Evolutionary conservation across 192 early-diverging fungal species (phyloP).

Genomic region (Coemansia sp.): DNA sequence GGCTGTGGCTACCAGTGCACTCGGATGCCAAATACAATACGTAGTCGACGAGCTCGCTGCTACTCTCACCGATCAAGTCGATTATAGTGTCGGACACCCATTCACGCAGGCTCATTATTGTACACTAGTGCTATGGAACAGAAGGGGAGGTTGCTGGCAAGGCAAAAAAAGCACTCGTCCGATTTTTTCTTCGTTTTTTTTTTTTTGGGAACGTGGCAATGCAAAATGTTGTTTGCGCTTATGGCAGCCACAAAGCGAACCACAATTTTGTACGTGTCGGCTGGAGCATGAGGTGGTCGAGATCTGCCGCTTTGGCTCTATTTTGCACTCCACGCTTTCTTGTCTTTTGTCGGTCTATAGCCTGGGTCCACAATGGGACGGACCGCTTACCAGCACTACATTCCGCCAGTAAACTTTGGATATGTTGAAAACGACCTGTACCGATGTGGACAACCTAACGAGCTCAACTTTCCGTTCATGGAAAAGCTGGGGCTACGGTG

Average conservation of each 20-base stretch:
- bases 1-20: constrained; percentile 26
- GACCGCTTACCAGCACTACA: constrained; percentile 52
- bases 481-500: constrained; percentile 93
- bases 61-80: constrained; percentile 42
- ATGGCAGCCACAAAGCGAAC: not conserved
- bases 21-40: constrained; percentile 32
- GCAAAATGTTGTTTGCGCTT: not conserved
- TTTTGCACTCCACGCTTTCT: not conserved
- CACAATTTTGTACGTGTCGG: not conserved
- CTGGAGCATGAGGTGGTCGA: not conserved
- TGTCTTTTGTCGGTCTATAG: not conserved
- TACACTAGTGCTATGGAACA: not conserved
- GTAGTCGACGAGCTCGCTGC: constrained; percentile 45
- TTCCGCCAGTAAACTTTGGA: constrained; percentile 78
- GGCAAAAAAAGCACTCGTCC: too few relatives aligned
- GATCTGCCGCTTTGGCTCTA: too few relatives aligned
- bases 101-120: constrained; percentile 36
- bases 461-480: constrained; percentile 98
- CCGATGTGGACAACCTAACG: constrained; percentile 96
- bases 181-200: not conserved
- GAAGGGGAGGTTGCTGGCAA: not conserved
- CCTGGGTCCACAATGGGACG: constrained; percentile 27
- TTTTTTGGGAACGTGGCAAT: not conserved
- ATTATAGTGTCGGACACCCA: constrained; percentile 50
- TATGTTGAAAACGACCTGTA: constrained; percentile 97